These are phyloP conservation scores for Salvia splendens DNA, from an alignment of 257 asterid species.

Conservation along the genomic window DNA sequence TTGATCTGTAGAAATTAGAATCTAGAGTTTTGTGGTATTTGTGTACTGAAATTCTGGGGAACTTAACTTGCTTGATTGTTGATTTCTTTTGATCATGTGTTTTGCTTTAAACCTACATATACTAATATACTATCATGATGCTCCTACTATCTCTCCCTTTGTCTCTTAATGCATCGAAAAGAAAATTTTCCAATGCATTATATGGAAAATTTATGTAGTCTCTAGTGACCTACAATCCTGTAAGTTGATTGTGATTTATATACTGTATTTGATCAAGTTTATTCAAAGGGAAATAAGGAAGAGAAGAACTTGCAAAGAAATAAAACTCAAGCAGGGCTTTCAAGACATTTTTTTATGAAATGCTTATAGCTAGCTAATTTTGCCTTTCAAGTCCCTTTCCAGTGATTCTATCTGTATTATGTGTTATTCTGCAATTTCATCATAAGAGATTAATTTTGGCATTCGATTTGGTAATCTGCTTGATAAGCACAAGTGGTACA, in stretches of 20 bases:
- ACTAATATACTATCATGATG: background rate
- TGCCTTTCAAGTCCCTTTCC: background rate
- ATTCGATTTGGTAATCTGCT: background rate
- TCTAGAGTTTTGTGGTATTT: background rate
- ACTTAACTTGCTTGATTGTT: conserved; percentile 5
- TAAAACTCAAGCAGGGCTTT: no score
- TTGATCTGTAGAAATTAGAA: background rate
- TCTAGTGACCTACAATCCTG: background rate
- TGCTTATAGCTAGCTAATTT: background rate
- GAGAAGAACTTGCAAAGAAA: background rate
- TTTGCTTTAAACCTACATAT: background rate
- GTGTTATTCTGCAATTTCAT: background rate
- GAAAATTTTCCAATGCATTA: background rate
- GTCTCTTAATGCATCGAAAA: background rate
- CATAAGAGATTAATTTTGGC: background rate
- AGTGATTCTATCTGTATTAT: background rate
- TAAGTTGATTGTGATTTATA: background rate
- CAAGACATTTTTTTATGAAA: background rate
- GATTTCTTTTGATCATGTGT: background rate
- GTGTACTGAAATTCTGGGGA: background rate
- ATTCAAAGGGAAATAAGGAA: background rate
- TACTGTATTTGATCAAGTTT: background rate
- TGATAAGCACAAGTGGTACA: background rate
- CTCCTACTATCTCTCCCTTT: background rate
- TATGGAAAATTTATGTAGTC: background rate